Base-by-base conservation (phyloP, 192 early-diverging fungal genomes). In the Dispira parvispora region DNA sequence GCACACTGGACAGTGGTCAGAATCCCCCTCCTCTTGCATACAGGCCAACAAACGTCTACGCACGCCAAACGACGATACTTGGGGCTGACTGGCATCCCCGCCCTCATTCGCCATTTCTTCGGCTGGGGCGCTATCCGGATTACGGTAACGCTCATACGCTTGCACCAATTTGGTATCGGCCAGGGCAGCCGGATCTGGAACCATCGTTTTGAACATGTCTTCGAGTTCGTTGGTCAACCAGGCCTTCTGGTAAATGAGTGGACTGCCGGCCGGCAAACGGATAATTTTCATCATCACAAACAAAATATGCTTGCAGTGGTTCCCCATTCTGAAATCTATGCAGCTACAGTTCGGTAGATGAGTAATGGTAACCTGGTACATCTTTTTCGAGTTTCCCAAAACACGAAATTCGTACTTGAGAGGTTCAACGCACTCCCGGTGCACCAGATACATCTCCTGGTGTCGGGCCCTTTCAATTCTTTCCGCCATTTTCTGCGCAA, bases 281-380 rank as follows among this genome's bases (percentile, higher is more conserved):
- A 50, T 18, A 4, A 50, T 23, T 23, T 50, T 50, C 1, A 50
- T 18, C n/a, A 50, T 50, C n/a, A 50, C 49, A 8, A 50, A 50
- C 49, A 50, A 23, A 50, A 50, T 50, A 50, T 50, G 49, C 23
- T 50, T 50, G 49, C 49, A 50, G 49, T 50, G 49, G 49, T 50
- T 50, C n/a, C 49, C 49, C n/a, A 18, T 18, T 50, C 16, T 50
- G 23, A 50, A 50, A 23, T 50, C 49, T 4, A 50, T 23, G 8
- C 49, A 50, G 49, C 8, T 50, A 23, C 49, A 50, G 3, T 1
- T 4, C 1, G 49, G 49, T 18, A 50, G n/a, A 8, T 50, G 49
- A 4, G 16, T 50, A 50, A 50, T 50, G 23, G 23, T 23, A 18
- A 50, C 49, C 23, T 50, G 1, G 49, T 50, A 50, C 23, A 50